Percentiles rank a stretch among this genome's conserved stretches.
Conservation (phyloP, 352 stramenopile species). For the Pythium grandisporangium region DNA sequence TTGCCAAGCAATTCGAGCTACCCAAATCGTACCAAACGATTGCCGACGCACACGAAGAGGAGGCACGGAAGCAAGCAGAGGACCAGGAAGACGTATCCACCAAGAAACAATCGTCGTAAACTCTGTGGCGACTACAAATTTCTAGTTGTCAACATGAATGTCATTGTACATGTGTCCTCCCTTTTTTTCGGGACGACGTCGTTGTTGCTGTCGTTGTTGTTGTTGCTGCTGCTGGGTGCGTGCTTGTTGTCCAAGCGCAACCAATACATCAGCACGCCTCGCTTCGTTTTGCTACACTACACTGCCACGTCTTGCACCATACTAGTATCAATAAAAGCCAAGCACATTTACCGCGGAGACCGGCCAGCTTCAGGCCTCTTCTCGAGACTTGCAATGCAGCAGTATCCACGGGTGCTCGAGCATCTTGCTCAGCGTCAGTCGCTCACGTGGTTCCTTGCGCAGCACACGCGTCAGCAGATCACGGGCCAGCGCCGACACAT, state of each 20-base stretch:
- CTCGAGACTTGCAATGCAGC: conserved; percentile 35
- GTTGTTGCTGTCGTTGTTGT: too few species aligned
- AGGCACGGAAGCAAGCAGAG: conserved; percentile 21
- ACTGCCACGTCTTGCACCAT: too few species aligned
- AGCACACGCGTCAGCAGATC: conserved; percentile 93
- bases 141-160: too few species aligned
- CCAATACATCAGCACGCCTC: neutral
- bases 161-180: too few species aligned
- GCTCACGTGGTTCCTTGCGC: conserved; percentile 92
- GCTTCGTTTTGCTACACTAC: too few species aligned
- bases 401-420: conserved; percentile 95
- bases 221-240: too few species aligned
- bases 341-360: too few species aligned
- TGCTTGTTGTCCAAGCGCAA: neutral
- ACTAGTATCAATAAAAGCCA: too few species aligned
- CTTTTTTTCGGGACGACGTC: too few species aligned
- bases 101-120: too few species aligned
- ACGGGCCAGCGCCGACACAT: conserved; percentile 88
- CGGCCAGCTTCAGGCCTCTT: neutral
- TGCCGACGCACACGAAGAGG: conserved; percentile 32
- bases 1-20: conserved; percentile 72
- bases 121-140: too few species aligned
- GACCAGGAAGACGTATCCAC: conserved; percentile 6
- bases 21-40: conserved; percentile 61
- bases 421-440: conserved; percentile 90